Evolutionary conservation across 2,329 filamentous ascomycete genomes (phyloP).

Genomic region (Colletotrichum caudatum): DNA sequence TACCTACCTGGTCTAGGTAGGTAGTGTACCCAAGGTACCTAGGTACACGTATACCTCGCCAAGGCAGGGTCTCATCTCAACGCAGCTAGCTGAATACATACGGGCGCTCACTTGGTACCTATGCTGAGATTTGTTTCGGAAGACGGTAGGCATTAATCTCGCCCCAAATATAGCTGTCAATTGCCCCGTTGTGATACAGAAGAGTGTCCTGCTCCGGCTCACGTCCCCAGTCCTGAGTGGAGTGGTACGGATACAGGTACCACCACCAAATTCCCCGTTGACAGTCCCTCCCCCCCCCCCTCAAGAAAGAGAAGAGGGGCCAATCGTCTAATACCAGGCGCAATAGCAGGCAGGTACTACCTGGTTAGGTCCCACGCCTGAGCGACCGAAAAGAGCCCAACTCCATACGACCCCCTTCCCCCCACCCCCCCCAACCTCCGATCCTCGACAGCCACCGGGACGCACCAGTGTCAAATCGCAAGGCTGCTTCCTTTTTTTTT

Average conservation of each 20-base stretch:
- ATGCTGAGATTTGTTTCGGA: conserved; percentile 26
- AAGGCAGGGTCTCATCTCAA: too few relatives aligned
- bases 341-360: too few relatives aligned
- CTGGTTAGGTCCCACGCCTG: conserved; percentile 1
- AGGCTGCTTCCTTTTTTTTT: conserved; percentile 25
- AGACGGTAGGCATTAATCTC: conserved; percentile 35
- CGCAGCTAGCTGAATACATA: too few relatives aligned
- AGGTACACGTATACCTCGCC: too few relatives aligned
- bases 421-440: conserved; percentile 33
- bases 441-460: conserved; percentile 32
- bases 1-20: too few relatives aligned
- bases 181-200: conserved; percentile 28
- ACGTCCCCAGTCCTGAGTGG: conserved; percentile 4
- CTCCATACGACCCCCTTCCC: conserved; percentile 35
- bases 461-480: conserved; percentile 33
- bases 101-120: not conserved
- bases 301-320: too few relatives aligned
- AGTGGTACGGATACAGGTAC: not conserved
- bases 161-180: conserved; percentile 35
- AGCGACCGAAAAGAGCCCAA: conserved; percentile 17
- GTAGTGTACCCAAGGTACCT: too few relatives aligned
- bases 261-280: not conserved
- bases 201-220: not conserved
- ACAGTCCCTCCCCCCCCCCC: not conserved
- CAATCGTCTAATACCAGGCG: not conserved